Evolutionary conservation across 2,329 filamentous ascomycete genomes (phyloP).

Genomic region (Fusarium ambrosium): DNA sequence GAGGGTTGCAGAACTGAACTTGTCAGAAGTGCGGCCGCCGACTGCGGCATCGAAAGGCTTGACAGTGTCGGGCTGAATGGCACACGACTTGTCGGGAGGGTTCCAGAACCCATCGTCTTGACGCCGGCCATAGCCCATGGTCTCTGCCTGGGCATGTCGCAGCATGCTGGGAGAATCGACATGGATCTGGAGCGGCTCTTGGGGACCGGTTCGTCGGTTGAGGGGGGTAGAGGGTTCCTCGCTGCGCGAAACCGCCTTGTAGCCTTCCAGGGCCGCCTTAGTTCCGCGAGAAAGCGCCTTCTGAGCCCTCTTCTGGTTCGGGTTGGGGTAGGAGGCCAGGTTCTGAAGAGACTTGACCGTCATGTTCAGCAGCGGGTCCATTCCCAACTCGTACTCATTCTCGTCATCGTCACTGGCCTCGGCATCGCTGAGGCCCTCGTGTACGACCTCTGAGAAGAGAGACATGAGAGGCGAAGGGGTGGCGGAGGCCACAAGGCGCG

Average conservation of each 20-base stretch:
- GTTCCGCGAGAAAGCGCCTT: slow-evolving; percentile 56
- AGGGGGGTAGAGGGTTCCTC: slow-evolving; percentile 24
- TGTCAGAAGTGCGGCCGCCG: slow-evolving; percentile 26
- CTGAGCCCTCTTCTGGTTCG: slow-evolving; percentile 65
- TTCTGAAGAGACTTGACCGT: slow-evolving; percentile 65
- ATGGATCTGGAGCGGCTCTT: slow-evolving; percentile 22
- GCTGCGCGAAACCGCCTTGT: slow-evolving; percentile 25
- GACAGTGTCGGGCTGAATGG: slow-evolving; percentile 18
- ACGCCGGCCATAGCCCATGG: slow-evolving; percentile 7
- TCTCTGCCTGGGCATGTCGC: slow-evolving; percentile 27
- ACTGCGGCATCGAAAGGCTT: slow-evolving; percentile 27
- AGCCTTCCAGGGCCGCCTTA: slow-evolving; percentile 39
- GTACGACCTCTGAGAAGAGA: slow-evolving; percentile 32
- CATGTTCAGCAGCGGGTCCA: slow-evolving; percentile 54
- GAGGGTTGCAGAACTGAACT: slow-evolving; percentile 40
- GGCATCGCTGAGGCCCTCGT: slow-evolving; percentile 35
- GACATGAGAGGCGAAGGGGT: slow-evolving; percentile 39
- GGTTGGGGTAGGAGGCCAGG: slow-evolving; percentile 69
- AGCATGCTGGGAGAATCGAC: slow-evolving; percentile 8
- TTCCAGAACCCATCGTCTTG: slow-evolving; percentile 28
- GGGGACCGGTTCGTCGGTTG: slow-evolving; percentile 12
- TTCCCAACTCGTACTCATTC: slow-evolving; percentile 46
- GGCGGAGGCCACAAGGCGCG: slow-evolving; percentile 48
- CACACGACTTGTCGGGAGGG: slow-evolving; percentile 6
- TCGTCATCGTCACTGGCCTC: slow-evolving; percentile 49